Percentiles rank a stretch among this genome's conserved stretches.
Evolutionary conservation across 169 alveolate species (phyloP).

Genomic region (Toxoplasma gondii): DNA sequence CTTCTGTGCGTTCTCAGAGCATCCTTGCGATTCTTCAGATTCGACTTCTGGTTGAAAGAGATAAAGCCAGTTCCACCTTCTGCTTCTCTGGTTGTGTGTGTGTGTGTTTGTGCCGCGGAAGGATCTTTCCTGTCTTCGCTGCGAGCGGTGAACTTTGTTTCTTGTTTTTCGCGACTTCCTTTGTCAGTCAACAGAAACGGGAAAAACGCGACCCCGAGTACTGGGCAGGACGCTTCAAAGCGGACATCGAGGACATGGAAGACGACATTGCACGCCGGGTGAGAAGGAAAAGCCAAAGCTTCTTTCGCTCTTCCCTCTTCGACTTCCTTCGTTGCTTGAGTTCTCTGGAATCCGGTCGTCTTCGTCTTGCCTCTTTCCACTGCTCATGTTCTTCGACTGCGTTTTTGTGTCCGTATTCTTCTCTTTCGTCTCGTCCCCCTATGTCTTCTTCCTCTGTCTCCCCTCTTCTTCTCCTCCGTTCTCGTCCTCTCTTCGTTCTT

Average conservation of each 20-base stretch:
- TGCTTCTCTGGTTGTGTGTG: neutral
- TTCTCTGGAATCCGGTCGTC: too few species aligned
- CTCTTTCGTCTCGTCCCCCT: neutral
- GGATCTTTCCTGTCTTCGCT: too few species aligned
- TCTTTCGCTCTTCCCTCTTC: neutral
- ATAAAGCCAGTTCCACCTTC: too few species aligned
- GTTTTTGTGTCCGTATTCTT: too few species aligned
- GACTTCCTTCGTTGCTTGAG: too few species aligned
- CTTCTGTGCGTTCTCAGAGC: too few species aligned
- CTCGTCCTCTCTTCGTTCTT: neutral
- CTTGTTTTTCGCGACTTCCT: neutral
- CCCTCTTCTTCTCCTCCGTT: neutral
- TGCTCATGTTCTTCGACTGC: too few species aligned
- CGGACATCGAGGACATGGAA: slow-evolving; percentile 53
- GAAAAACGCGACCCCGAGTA: slow-evolving; percentile 54
- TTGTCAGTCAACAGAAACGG: slow-evolving; percentile 33
- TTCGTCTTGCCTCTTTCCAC: too few species aligned
- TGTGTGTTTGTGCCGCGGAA: too few species aligned
- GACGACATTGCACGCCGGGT: slow-evolving; percentile 35
- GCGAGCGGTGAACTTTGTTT: neutral
- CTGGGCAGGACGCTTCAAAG: slow-evolving; percentile 63
- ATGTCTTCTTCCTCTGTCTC: neutral
- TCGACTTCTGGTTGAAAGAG: too few species aligned
- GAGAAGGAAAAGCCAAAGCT: neutral
- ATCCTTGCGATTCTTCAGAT: too few species aligned